Base-by-base conservation (phyloP, 306 rosid species). In the Prunus padus region DNA sequence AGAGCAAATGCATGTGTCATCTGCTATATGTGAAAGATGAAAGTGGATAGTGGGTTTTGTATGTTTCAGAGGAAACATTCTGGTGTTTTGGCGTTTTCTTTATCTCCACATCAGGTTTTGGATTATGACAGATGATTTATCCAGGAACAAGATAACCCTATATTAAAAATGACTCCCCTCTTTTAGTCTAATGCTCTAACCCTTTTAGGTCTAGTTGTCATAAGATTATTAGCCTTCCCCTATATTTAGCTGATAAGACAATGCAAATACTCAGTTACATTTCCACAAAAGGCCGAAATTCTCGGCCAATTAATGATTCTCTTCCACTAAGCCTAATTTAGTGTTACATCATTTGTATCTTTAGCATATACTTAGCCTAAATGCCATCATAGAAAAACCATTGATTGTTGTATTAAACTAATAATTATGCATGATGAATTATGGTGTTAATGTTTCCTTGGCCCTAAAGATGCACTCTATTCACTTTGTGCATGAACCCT, bases 281-380 rank as follows among this genome's bases (percentile, higher is more conserved):
- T 51, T 33, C 75, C 55, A 15, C 61, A 40, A 66, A 86, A 86
- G 83, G 85, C 86, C 82, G 52, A 86, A 79, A 84, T 87, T 84
- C 68, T 80, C 76, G 85, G 91, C 73, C 78, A 80, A 74, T 79
- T 75, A 66, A 71, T 40, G 83, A 69, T 70, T 42, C 69, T 42
- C 68, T 73, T 68, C 88, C 90, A 84, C 87, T 15, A 80, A 76
- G 77, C 49, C 71, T 66, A 78, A 81, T 75, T 73, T 72, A 79
- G 79, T 68, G 56, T 54, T 7, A 42, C 30, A 55, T 50, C 64
- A 66, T 49, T n/a, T 79, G 71, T 26, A 67, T 79, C 47, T 74
- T 49, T 69, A 75, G 49, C 46, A 66, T 37, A 40, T 37, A 55
- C 65, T 54, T n/a, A 37, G 55, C 76, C 76, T 23, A 9, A 40